These are phyloP conservation scores for Xenoacremonium recifei DNA, from an alignment of 2,329 filamentous ascomycete genomes.

Conservation along the genomic window DNA sequence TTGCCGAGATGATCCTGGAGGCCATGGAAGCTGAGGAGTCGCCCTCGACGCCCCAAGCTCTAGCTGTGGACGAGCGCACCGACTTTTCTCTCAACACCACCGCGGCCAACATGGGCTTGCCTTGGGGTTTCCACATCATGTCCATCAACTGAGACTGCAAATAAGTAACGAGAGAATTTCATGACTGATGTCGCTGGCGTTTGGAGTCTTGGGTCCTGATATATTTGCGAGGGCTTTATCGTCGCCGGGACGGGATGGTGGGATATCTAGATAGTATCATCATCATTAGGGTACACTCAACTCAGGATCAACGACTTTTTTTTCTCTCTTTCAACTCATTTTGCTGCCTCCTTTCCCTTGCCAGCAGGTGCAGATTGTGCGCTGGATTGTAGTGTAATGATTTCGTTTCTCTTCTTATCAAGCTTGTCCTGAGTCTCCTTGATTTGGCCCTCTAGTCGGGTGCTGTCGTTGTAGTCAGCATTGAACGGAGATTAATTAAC, in stretches of 20 bases:
- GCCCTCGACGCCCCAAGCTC: slow-evolving; percentile 19
- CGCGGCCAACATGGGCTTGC: slow-evolving; percentile 25
- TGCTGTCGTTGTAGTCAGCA: slow-evolving; percentile 18
- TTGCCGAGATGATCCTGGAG: slow-evolving; percentile 21
- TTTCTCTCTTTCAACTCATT: slow-evolving; percentile 4
- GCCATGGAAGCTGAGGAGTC: slow-evolving; percentile 26
- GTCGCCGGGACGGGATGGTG: neutral
- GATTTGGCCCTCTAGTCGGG: slow-evolving; percentile 49
- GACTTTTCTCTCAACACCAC: slow-evolving; percentile 21
- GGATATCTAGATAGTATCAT: slow-evolving; percentile 20
- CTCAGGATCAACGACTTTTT: slow-evolving; percentile 24
- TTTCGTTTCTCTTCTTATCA: slow-evolving; percentile 59
- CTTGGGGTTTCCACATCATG: slow-evolving; percentile 26
- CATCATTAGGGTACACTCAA: slow-evolving; percentile 28
- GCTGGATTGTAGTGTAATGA: slow-evolving; percentile 54
- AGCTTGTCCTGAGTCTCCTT: slow-evolving; percentile 55
- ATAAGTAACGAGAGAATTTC: slow-evolving; percentile 11
- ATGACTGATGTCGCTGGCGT: slow-evolving; percentile 21
- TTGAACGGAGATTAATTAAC: no score
- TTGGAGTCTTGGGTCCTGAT: slow-evolving; percentile 7
- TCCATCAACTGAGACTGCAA: slow-evolving; percentile 21
- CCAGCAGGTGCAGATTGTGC: slow-evolving; percentile 41
- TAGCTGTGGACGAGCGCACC: slow-evolving; percentile 22
- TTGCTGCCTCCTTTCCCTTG: slow-evolving; percentile 30
- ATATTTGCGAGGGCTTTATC: slow-evolving; percentile 6